Conservation (phyloP, 495 filamentous ascomycete genomes). For the Thermochaetoides thermophila region DNA sequence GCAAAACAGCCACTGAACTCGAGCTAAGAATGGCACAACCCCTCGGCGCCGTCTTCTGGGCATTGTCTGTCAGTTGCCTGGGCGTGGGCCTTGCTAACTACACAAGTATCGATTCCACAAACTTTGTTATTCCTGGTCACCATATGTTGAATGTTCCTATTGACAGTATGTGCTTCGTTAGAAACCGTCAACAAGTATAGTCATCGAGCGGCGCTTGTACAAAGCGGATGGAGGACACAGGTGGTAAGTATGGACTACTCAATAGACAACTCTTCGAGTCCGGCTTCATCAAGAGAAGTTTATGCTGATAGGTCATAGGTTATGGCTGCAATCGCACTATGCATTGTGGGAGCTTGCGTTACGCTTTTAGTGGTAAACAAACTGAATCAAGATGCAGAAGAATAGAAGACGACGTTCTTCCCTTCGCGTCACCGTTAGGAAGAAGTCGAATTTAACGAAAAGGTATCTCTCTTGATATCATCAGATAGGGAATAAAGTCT, state of each 20-base stretch:
- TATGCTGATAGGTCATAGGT: conserved; percentile 19
- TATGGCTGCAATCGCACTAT: conserved; percentile 59
- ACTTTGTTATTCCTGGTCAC: no score
- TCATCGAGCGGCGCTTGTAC: conserved; percentile 64
- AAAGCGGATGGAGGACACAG: conserved; percentile 90
- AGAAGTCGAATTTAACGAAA: not conserved
- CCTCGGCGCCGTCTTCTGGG: conserved; percentile 79
- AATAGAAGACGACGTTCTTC: not conserved
- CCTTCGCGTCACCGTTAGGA: no score
- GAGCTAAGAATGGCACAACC: conserved; percentile 70
- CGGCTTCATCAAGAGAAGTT: conserved; percentile 19
- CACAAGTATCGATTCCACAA: no score
- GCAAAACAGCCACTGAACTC: conserved; percentile 46
- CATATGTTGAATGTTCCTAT: no score
- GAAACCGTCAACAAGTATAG: conserved; percentile 75
- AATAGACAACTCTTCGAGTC: not conserved
- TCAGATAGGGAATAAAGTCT: no score
- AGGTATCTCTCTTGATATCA: not conserved
- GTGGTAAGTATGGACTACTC: conserved; percentile 32
- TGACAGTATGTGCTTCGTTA: conserved; percentile 2
- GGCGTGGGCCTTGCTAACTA: conserved; percentile 73
- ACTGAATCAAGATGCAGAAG: conserved; percentile 13
- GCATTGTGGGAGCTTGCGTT: conserved; percentile 65
- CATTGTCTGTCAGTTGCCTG: conserved; percentile 60
- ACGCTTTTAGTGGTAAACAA: conserved; percentile 32